Base-by-base conservation (phyloP, 345 rosid genomes). In the Noccaea caerulescens region DNA sequence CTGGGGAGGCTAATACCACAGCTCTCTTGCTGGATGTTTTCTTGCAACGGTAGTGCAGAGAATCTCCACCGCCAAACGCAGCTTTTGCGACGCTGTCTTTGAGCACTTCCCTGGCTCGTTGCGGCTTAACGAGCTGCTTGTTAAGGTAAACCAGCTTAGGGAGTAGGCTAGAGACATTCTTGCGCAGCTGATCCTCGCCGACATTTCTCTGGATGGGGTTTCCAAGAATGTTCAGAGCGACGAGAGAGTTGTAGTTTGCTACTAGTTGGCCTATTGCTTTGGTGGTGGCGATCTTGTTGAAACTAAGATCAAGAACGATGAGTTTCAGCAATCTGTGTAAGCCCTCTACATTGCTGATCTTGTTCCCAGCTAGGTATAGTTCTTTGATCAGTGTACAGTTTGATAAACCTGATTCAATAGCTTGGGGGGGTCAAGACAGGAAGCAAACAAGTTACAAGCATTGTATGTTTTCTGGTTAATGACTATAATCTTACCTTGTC, bases 241-340 rank as follows among this genome's bases (percentile, higher is more conserved):
- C 80, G 54, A 93, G 71, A 11, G 99, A 79, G 77, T 83, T 82
- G 87, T 89, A 93, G 81, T 89, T 89, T 5, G 96, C 91, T 45
- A 91, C 97, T 11, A 94, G 91, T 85, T 91, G 99, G 5, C 96
- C 95, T 7, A 94, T 80, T 30, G 90, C 87, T 73, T 88, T 89
- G 7, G 90, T 72, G 44, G 99, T 91, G 5, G 95, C 84, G 66
- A 94, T 88, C 91, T 88, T 94, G 86, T 91, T 89, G 86, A 94
- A 94, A 81, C 99, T 89, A 67, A 89, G 77, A 82, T 94, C 99
- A 5, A 94, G 64, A 60, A 89, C 90, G 3, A 88, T 85, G 63
- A 94, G 82, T 87, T 94, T 94, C 50, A 91, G 77, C 37, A 94
- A 87, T 81, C 99, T 86, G 58, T 94, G 97, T 62, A 94, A 72